Evolutionary conservation across 371 early-diverging fungal species (phyloP), one percentile per base, ranked within the genome.

Genomic region (Rhizopus microsporus): DNA sequence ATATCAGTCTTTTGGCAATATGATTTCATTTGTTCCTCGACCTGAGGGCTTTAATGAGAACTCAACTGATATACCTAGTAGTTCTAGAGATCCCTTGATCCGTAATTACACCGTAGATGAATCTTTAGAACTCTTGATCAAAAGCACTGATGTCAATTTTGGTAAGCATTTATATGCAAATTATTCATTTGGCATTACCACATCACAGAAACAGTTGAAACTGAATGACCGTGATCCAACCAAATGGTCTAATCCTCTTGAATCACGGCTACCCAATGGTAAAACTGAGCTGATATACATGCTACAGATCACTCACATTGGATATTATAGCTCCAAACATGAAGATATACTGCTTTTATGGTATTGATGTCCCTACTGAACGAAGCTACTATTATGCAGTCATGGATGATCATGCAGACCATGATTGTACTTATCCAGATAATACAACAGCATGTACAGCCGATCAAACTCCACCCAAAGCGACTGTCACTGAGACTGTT

Each of bases 161-260:
- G 73, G 69, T 31, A 57, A 74, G 0, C 74, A 84, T 64, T 45
- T 93, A 45, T 57, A 62, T 39, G 59, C 67, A 34, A 84, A 84
- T 53, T 92, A 90, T 67, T 85, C 86, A 32, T 86, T 78, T 57
- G 91, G 91, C 16, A 67, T 89, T 15, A 80, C 82, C 9, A 76
- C 75, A 1, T 78, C 84, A 0, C 72, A 84, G 48, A 50, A 64
- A 15, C 80, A 89, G 60, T 72, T 92, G 62, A 61, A 66, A 12
- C 45, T 35, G 1, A 77, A 79, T 52, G 67, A 68, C 5, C 60
- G 77, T 42, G 81, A 89, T 55, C 83, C 80, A 15, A 77, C 78
- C 5, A 84, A 81, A 30, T 97, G 96, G 95, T 74, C 88, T 7
- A 97, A 97, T 67, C 94, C 96, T 17, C 65, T 97, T 9, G 83